A percentile compares a stretch with the other conserved stretches of the same genome.
Evolutionary conservation across 805 yeast species (phyloP).

Genomic region (Candida ascalaphidarum): DNA sequence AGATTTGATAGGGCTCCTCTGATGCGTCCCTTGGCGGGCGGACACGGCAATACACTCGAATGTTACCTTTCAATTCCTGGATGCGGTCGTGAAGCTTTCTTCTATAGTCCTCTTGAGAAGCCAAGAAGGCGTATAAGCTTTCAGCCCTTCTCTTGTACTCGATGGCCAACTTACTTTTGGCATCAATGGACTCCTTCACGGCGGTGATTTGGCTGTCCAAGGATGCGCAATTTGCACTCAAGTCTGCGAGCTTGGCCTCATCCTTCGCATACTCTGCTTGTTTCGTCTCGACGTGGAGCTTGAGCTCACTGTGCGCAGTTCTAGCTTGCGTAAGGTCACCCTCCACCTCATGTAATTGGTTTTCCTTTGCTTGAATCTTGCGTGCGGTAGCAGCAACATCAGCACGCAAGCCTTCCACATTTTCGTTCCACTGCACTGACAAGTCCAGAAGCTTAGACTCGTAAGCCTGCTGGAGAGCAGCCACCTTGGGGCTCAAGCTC

Average conservation of each 20-base stretch:
- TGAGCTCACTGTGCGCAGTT: too few species aligned
- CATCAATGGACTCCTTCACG: too few species aligned
- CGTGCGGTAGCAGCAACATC: conserved; percentile 5
- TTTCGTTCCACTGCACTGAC: conserved; percentile 9
- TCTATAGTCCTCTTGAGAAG: conserved; percentile 47
- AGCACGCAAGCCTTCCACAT: conserved; percentile 4
- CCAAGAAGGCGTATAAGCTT: neutral
- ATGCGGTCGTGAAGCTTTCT: conserved; percentile 61
- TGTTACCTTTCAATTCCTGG: conserved; percentile 87
- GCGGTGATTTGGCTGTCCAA: too few species aligned
- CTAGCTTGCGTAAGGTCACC: conserved; percentile 1
- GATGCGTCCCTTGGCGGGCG: conserved; percentile 62
- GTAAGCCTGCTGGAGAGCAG: conserved; percentile 16
- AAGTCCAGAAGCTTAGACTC: conserved; percentile 9
- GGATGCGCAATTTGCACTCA: neutral
- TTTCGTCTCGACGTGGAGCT: conserved; percentile 3
- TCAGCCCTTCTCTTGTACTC: neutral
- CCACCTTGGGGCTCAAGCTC: conserved; percentile 14
- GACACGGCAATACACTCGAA: conserved; percentile 82
- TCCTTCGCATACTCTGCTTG: conserved; percentile 4
- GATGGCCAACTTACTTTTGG: neutral
- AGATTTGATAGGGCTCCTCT: too few species aligned
- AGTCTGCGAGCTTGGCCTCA: neutral
- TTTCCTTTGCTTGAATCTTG: conserved; percentile 1
- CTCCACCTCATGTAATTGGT: conserved; percentile 4